Evolutionary conservation across 192 early-diverging fungal species (phyloP), one percentile per base, ranked within the genome.

Genomic region (Entomortierella beljakovae): DNA sequence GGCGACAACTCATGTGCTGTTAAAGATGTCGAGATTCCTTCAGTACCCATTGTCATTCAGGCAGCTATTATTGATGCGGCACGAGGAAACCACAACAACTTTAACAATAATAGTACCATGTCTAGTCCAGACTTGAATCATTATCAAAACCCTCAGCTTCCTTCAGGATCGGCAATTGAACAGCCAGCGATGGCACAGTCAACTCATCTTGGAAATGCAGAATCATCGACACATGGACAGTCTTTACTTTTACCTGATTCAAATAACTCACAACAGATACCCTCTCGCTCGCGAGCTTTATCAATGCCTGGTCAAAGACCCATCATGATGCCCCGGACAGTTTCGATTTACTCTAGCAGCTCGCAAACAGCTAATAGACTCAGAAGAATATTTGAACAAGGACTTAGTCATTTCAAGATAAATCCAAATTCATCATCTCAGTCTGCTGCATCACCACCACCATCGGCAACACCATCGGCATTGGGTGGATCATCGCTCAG

Each of bases 311-410:
- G 67, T 26, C 60, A 79, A 37, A 46, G 75, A 22, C 75, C 75
- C 50, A 63, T 9, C 16, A 69, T 51, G 49, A 62, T 79, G 67
- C 75, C 75, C 9, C 61, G 67, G 7, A 79, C 75, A 0, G 75
- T 79, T 13, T 79, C 75, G 2, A 79, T 79, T 29, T 79, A 79
- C 54, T 79, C 75, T 5, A 79, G 75, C 49, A 70, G 67, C 29
- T 79, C 75, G 1, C 75, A 79, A 18, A 79, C 75, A 4, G 75
- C 75, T 31, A 79, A 25, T 42, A 42, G 61, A 23, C 62, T 79
- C 6, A 62, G 68, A 23, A 52, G 62, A 29, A 69, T 79, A 10
- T 65, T 79, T 59, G 75, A 79, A 42, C 75, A 79, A 38, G 75
- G 75, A 0, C 56, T 79, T 7, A 57, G 53, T 2, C 75, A 79